Evolutionary conservation across 305 asterid species (phyloP).

Genomic region (Caryopteris hybrid): DNA sequence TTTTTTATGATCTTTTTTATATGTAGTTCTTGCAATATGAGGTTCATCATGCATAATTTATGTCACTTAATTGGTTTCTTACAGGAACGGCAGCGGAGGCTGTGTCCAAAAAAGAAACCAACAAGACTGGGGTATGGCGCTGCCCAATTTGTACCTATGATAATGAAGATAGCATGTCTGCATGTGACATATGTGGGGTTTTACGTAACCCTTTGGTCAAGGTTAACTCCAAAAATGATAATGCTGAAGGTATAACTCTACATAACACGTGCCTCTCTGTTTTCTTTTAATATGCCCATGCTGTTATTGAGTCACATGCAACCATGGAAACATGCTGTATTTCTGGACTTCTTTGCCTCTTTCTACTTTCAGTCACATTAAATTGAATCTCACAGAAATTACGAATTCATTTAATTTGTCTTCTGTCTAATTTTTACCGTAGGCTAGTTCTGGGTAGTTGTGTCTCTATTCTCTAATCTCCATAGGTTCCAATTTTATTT

Average conservation of each 20-base stretch:
- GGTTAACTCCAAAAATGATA: slow-evolving; percentile 27
- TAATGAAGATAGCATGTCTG: slow-evolving; percentile 61
- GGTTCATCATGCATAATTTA: neutral
- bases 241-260: slow-evolving; percentile 40
- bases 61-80: slow-evolving; percentile 23
- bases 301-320: neutral
- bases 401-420: slow-evolving; percentile 4
- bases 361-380: slow-evolving; percentile 5
- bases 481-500: slow-evolving; percentile 21
- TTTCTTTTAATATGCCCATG: slow-evolving; percentile 5
- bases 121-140: slow-evolving; percentile 52
- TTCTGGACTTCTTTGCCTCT: slow-evolving; percentile 6
- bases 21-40: slow-evolving; percentile 3
- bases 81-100: slow-evolving; percentile 38
- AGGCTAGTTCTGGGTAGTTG: slow-evolving; percentile 13
- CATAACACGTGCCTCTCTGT: neutral
- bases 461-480: slow-evolving; percentile 22
- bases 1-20: neutral
- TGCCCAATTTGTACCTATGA: slow-evolving; percentile 88
- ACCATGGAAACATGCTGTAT: slow-evolving; percentile 7
- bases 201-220: slow-evolving; percentile 85
- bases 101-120: slow-evolving; percentile 31
- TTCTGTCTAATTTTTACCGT: slow-evolving; percentile 4
- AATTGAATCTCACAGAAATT: slow-evolving; percentile 10
- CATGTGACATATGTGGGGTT: slow-evolving; percentile 91